Conservation (phyloP, 257 asterid genomes). For the Scutellaria minor region DNA sequence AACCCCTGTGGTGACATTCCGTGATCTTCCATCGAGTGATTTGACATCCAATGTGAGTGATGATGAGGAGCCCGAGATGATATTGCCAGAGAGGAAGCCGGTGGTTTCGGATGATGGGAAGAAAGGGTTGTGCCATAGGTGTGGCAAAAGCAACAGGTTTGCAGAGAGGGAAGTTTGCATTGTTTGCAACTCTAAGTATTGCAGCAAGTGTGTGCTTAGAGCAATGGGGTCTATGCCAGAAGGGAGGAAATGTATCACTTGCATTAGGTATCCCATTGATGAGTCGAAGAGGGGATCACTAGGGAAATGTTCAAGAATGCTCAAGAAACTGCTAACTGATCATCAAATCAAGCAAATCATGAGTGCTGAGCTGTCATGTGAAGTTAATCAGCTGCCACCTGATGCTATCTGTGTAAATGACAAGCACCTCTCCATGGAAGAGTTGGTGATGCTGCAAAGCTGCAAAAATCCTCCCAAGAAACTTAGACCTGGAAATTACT, state of each 20-base stretch:
- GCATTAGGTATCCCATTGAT: constrained; percentile 61
- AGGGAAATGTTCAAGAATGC: constrained; percentile 76
- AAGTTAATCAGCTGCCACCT: constrained; percentile 79
- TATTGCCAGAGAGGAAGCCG: constrained; percentile 48
- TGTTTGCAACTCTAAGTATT: constrained; percentile 82
- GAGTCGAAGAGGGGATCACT: constrained; percentile 67
- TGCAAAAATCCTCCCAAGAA: constrained; percentile 86
- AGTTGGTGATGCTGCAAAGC: constrained; percentile 60
- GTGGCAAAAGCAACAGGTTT: constrained; percentile 58
- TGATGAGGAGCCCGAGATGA: constrained; percentile 29
- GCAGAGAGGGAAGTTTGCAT: constrained; percentile 72
- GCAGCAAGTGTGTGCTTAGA: constrained; percentile 72
- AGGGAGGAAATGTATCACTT: constrained; percentile 84
- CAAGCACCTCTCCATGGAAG: constrained; percentile 55
- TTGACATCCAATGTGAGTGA: constrained; percentile 44
- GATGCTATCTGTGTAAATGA: constrained; percentile 61
- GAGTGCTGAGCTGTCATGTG: constrained; percentile 61
- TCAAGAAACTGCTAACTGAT: constrained; percentile 53
- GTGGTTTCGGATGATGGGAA: constrained; percentile 46
- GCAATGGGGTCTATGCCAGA: constrained; percentile 99
- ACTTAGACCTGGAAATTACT: constrained; percentile 79
- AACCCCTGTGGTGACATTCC: constrained; percentile 52
- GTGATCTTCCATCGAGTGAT: constrained; percentile 43
- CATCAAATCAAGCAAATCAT: constrained; percentile 55
- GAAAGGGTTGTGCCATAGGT: constrained; percentile 69